Conservation (phyloP, 257 asterid species). For the Nicotiana sylvestris region DNA sequence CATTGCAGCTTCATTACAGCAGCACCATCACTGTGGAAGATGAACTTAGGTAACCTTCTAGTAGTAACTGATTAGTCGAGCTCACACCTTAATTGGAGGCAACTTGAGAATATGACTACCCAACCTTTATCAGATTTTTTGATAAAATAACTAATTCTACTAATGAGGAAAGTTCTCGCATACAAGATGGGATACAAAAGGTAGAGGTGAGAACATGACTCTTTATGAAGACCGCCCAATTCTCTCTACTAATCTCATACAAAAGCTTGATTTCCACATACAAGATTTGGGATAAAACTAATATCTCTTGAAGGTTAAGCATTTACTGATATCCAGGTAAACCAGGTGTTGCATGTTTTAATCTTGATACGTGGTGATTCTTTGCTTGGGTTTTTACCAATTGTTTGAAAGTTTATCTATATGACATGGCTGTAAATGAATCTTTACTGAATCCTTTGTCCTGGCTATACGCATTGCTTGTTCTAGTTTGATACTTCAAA, state of each 20-base stretch:
- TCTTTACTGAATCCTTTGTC: not conserved
- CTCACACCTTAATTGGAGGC: not conserved
- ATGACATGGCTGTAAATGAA: not conserved
- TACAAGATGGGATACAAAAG: not conserved
- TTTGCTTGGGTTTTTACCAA: conserved; percentile 6
- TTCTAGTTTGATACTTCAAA: not conserved
- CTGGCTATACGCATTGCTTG: not conserved
- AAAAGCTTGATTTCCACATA: not conserved
- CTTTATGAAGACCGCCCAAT: not conserved
- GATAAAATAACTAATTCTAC: not conserved
- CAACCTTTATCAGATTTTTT: not conserved
- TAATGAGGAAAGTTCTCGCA: not conserved
- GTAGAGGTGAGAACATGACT: not conserved
- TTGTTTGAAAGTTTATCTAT: not conserved
- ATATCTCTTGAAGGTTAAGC: not conserved
- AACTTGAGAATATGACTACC: conserved; percentile 2
- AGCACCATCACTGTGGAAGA: not conserved
- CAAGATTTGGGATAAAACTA: not conserved
- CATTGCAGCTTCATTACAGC: not conserved
- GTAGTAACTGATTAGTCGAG: not conserved
- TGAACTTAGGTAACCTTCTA: not conserved
- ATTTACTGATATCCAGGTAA: not conserved
- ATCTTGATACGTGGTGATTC: not conserved
- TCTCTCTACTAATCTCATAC: not conserved
- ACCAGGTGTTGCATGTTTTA: not conserved